Percentiles rank a stretch among this genome's conserved stretches.
These are phyloP conservation scores for Conticribra weissflogii DNA, from an alignment of 108 stramenopile genomes.

Conservation along the genomic window DNA sequence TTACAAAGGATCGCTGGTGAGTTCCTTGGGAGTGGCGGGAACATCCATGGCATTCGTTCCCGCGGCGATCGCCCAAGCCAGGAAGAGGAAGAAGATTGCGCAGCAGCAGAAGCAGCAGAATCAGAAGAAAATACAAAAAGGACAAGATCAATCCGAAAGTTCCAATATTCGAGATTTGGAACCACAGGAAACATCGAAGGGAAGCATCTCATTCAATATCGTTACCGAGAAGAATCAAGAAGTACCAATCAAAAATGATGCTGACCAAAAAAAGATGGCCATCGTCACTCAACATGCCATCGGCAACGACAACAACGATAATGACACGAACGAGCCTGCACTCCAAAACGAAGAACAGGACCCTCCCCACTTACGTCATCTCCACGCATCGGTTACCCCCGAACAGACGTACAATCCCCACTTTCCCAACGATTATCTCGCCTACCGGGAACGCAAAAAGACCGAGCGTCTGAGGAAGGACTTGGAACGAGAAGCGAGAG, in stretches of 20 bases:
- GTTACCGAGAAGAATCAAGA: not conserved
- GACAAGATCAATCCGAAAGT: not conserved
- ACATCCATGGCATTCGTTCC: slow-evolving; percentile 67
- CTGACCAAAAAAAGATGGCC: too few relatives aligned
- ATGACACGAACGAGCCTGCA: slow-evolving; percentile 26
- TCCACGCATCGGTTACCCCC: slow-evolving; percentile 40
- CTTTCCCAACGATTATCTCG: slow-evolving; percentile 83
- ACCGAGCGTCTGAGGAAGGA: slow-evolving; percentile 44
- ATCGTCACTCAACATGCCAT: not conserved
- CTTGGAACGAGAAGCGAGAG: slow-evolving; percentile 48
- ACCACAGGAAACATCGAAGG: not conserved
- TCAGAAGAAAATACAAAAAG: not conserved
- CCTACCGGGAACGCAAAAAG: slow-evolving; percentile 70
- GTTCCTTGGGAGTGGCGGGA: slow-evolving; percentile 62
- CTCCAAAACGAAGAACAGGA: slow-evolving; percentile 52
- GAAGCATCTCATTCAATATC: not conserved
- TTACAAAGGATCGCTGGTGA: slow-evolving; percentile 43
- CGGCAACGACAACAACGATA: not conserved
- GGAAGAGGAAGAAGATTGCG: slow-evolving; percentile 34
- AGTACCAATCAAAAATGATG: not conserved
- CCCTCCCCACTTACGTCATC: slow-evolving; percentile 40
- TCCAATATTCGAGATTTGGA: not conserved
- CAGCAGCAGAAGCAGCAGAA: slow-evolving; percentile 1
- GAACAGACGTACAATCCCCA: slow-evolving; percentile 72
- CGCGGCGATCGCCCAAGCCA: slow-evolving; percentile 28